A percentile compares a stretch with the other conserved stretches of the same genome.
phyloP scores from a whole-genome alignment of 371 early-diverging fungal species.

The Blakeslea trispora region DNA sequence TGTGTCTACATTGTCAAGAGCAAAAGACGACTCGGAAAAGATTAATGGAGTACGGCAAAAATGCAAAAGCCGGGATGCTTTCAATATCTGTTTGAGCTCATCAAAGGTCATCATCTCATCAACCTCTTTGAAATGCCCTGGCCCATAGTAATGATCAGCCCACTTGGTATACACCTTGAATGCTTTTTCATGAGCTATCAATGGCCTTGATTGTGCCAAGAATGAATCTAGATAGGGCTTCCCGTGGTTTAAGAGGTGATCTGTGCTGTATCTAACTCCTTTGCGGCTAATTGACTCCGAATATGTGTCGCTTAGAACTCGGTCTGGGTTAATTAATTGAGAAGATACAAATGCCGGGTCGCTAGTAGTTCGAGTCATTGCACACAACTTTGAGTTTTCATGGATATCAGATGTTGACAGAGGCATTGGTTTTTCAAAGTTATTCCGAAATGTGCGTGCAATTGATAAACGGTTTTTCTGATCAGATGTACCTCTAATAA shows the following conservation, averaged over 20 bases:
- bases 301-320: constrained; percentile 54
- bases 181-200: constrained; percentile 66
- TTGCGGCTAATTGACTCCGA: constrained; percentile 36
- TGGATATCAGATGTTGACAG: constrained; percentile 21
- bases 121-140: constrained; percentile 17
- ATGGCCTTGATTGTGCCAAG: constrained; percentile 52
- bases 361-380: constrained; percentile 5
- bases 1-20: background rate
- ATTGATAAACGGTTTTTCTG: constrained; percentile 7
- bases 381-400: constrained; percentile 21
- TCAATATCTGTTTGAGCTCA: constrained; percentile 61
- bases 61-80: constrained; percentile 64
- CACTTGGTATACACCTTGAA: constrained; percentile 67
- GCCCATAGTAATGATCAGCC: constrained; percentile 57
- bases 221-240: constrained; percentile 61
- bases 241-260: constrained; percentile 59
- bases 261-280: constrained; percentile 39
- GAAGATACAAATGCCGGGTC: constrained; percentile 31
- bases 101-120: constrained; percentile 57
- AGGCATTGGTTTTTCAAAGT: background rate
- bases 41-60: constrained; percentile 68
- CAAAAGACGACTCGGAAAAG: constrained; percentile 43
- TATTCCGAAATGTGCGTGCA: background rate
- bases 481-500: constrained; percentile 24
- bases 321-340: constrained; percentile 48